Percentiles rank a stretch among this genome's conserved stretches.
Conservation (phyloP, 495 filamentous ascomycete species). For the Thermochaetoides thermophila region DNA sequence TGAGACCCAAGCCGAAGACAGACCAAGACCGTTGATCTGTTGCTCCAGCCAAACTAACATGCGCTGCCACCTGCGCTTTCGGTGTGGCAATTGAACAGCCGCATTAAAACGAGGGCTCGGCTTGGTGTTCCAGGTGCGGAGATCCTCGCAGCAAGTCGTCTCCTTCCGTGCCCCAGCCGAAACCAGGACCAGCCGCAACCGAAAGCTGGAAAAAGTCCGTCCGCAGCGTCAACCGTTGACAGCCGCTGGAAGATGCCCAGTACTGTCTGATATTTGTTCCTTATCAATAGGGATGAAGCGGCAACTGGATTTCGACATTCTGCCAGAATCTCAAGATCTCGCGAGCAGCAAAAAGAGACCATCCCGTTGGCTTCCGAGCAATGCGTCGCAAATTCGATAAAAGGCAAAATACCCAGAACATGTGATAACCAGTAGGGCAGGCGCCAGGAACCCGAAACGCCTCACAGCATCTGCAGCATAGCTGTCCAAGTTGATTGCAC, state of each 20-base stretch:
- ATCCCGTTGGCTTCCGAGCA: background rate
- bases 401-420: too few relatives aligned
- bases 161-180: constrained; percentile 1
- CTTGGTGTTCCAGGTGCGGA: constrained; percentile 16
- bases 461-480: too few relatives aligned
- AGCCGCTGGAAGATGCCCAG: constrained; percentile 4
- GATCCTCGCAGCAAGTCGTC: constrained; percentile 11
- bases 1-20: too few relatives aligned
- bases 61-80: background rate
- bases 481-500: too few relatives aligned
- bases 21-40: constrained; percentile 5
- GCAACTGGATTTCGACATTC: constrained; percentile 2
- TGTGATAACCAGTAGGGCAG: too few relatives aligned
- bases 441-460: too few relatives aligned
- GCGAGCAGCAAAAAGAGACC: background rate
- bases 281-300: constrained; percentile 1
- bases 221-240: background rate
- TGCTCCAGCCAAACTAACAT: background rate
- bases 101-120: constrained; percentile 14
- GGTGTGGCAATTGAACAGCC: constrained; percentile 14
- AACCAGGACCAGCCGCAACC: background rate
- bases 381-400: background rate
- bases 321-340: constrained; percentile 2
- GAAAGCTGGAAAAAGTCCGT: background rate
- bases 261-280: constrained; percentile 8